Conservation (phyloP, 2,329 filamentous ascomycete genomes). For the Fusarium pseudonygamai region DNA sequence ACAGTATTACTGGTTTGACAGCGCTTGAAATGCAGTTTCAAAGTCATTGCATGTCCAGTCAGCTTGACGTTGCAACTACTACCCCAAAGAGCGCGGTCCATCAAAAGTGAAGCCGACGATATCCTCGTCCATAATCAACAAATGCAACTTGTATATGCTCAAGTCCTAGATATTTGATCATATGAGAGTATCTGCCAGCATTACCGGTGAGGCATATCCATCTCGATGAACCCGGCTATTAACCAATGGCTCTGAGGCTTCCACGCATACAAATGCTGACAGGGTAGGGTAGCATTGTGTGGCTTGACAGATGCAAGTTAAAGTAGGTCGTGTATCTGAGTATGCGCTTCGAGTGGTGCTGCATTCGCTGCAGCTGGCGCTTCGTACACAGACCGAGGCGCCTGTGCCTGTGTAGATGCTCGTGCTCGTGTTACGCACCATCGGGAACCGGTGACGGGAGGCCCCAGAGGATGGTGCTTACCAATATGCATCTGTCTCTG, state of each 20-base stretch:
- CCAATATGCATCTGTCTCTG: constrained; percentile 5
- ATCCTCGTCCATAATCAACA: constrained; percentile 1
- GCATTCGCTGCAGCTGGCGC: not conserved
- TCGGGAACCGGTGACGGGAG: constrained; percentile 25
- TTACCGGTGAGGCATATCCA: constrained; percentile 24
- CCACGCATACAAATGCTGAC: constrained; percentile 21
- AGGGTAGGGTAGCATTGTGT: constrained; percentile 21
- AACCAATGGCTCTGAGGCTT: constrained; percentile 13
- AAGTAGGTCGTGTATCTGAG: constrained; percentile 6
- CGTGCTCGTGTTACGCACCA: constrained; percentile 21
- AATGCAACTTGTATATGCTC: constrained; percentile 1
- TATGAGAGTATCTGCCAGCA: constrained; percentile 10
- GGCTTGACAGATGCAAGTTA: constrained; percentile 29
- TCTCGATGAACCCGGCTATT: constrained; percentile 7
- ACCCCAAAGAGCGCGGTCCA: not conserved
- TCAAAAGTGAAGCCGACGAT: constrained; percentile 16
- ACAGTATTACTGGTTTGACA: not conserved
- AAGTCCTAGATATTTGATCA: constrained; percentile 12
- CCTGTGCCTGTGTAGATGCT: constrained; percentile 3
- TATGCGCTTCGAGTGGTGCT: not conserved
- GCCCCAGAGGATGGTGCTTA: not conserved
- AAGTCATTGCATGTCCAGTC: not conserved
- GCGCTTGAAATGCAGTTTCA: not conserved
- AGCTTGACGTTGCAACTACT: constrained; percentile 1
- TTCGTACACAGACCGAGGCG: constrained; percentile 16